Percentiles rank a stretch among this genome's conserved stretches.
These are phyloP conservation scores for Gracilaria domingensis DNA, from an alignment of 23 red algal genomes.

Conservation along the genomic window DNA sequence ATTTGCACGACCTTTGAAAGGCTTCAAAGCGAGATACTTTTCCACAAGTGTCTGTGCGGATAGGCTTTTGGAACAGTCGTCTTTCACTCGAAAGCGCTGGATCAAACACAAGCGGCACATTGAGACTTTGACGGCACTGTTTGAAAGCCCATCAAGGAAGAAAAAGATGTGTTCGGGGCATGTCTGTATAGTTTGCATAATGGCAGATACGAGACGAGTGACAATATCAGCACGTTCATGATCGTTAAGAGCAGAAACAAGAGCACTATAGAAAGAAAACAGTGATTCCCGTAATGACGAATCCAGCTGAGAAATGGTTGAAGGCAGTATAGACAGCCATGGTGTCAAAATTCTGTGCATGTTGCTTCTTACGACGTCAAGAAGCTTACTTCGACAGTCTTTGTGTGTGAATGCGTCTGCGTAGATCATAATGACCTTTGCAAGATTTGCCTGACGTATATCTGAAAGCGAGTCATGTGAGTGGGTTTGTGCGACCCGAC, in stretches of 20 bases:
- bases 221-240: constrained; percentile 33
- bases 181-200: constrained; percentile 25
- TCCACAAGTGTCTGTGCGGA: not conserved
- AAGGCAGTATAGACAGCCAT: constrained; percentile 28
- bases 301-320: constrained; percentile 16
- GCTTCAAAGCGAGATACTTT: constrained; percentile 41
- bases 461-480: constrained; percentile 6
- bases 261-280: constrained; percentile 28
- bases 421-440: constrained; percentile 11
- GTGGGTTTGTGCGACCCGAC: not conserved
- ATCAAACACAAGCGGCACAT: constrained; percentile 67
- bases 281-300: constrained; percentile 7
- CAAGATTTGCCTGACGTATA: constrained; percentile 37
- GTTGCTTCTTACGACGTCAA: constrained; percentile 15
- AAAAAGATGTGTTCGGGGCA: not conserved
- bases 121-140: not conserved
- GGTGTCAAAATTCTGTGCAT: constrained; percentile 38
- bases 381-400: not conserved
- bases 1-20: constrained; percentile 37
- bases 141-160: constrained; percentile 22
- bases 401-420: constrained; percentile 37
- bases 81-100: constrained; percentile 52
- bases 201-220: constrained; percentile 30
- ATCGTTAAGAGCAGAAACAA: not conserved
- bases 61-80: constrained; percentile 16